Evolutionary conservation across 2,329 filamentous ascomycete species (phyloP), one percentile per base, ranked within the genome.

Genomic region (Phoma sp.): DNA sequence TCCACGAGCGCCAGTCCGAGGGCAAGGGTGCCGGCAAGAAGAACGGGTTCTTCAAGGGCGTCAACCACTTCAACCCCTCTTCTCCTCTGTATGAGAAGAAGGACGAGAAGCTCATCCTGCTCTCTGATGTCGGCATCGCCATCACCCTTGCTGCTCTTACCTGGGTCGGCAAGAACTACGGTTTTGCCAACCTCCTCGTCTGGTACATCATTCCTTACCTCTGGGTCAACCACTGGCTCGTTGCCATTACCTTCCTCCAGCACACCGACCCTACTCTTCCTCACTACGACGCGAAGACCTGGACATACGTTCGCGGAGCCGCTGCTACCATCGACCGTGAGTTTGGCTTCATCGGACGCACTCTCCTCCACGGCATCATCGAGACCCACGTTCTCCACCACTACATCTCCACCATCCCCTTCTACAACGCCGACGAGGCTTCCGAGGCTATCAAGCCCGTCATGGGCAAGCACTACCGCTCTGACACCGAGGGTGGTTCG

Each of bases 161-260:
- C 77, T 83, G 83, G 69, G 81, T 97, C 63, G 88, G 88, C 69
- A 87, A 87, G 76, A 90, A 78, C 52, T 97, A 88, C 68, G 95
- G 95, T 72, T 94, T 88, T 82, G 76, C 82, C 74, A 98, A 97
- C 82, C 82, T 98, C 75, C 80, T 90, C 57, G 89, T 99, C 61
- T 98, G 95, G 94, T 99, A 99, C 81, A 87, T 93, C 72, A 74
- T 96, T 55, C 95, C 95, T 33, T 99, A 98, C 77, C 83, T 97
- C 58, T 97, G 94, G 94, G 93, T 97, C 52, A 96, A 98, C 85
- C 92, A 97, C 86, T 98, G 94, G 94, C 89, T 98, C 52, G 93
- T 98, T 65, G 93, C 93, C 76, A 98, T 98, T 77, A 98, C 94
- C 67, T 98, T 88, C 85, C 87, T 98, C 61, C 94, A 98, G 80